Conservation (phyloP, 2,329 filamentous ascomycete species). For the Aaosphaeria pasadenensis region DNA sequence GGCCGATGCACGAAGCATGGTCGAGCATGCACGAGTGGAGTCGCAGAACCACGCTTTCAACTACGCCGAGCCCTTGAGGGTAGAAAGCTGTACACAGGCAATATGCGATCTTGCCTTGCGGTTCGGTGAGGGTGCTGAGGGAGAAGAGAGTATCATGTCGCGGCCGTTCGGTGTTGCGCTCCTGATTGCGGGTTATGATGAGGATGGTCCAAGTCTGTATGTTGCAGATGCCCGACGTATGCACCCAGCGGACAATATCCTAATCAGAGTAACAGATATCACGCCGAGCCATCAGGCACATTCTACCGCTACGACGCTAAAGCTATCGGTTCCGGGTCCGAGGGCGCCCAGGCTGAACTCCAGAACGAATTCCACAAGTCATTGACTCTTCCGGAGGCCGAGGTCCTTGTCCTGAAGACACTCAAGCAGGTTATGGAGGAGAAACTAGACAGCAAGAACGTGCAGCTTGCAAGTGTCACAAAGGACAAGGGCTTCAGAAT, state of each 20-base stretch:
- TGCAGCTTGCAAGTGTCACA: conserved; percentile 95
- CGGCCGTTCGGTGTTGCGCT: conserved; percentile 95
- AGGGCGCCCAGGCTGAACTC: conserved; percentile 95
- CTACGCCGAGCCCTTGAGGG: conserved; percentile 90
- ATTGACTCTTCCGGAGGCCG: conserved; percentile 85
- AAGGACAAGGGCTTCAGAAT: conserved; percentile 98
- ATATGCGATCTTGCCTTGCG: conserved; percentile 96
- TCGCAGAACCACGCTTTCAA: conserved; percentile 97
- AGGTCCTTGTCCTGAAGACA: conserved; percentile 94
- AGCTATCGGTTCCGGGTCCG: conserved; percentile 94
- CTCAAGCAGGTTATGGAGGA: conserved; percentile 99
- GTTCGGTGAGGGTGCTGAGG: conserved; percentile 95
- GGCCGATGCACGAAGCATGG: conserved; percentile 95
- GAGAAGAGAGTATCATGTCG: conserved; percentile 98
- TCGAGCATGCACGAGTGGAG: conserved; percentile 97
- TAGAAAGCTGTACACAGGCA: conserved; percentile 97
- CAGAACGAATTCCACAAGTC: conserved; percentile 99
- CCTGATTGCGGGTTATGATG: conserved; percentile 94
- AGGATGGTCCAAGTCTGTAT: conserved; percentile 88
- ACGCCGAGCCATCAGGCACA: conserved; percentile 95
- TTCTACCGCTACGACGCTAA: conserved; percentile 99
- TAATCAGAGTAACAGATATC: conserved; percentile 60
- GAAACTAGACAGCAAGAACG: conserved; percentile 98
- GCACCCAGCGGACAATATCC: not conserved
- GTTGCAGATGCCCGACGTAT: conserved; percentile 22